phyloP scores from a whole-genome alignment of 2,329 filamentous ascomycete species.

The Aspergillus luchuensis region DNA sequence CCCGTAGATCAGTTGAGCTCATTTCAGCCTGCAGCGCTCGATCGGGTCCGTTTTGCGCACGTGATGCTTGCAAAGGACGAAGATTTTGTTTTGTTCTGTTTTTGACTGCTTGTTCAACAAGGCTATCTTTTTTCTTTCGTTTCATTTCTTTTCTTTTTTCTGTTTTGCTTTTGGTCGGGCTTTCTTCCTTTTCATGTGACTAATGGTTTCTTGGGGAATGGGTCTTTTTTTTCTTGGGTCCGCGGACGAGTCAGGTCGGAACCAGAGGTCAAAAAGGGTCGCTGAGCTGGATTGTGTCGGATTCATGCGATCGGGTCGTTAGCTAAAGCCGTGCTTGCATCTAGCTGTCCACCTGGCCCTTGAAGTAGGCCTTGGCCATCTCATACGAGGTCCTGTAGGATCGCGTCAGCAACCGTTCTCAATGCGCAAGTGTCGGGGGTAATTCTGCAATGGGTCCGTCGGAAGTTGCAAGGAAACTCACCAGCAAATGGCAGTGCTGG shows the following conservation, averaged over 20 bases:
- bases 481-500: constrained; percentile 99
- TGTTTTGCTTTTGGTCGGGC: not conserved
- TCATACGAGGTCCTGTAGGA: constrained; percentile 62
- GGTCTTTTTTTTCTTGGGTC: not conserved
- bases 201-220: not conserved
- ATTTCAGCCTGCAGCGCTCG: not conserved
- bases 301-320: constrained; percentile 20
- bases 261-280: constrained; percentile 4
- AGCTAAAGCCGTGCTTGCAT: constrained; percentile 1
- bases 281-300: constrained; percentile 9
- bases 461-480: constrained; percentile 44
- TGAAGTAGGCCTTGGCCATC: constrained; percentile 70
- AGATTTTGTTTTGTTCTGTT: not conserved
- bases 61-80: not conserved
- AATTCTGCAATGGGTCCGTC: not conserved
- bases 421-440: not conserved
- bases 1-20: not conserved
- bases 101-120: not conserved
- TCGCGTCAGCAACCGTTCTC: constrained; percentile 9
- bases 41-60: constrained; percentile 1
- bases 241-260: not conserved
- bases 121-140: not conserved
- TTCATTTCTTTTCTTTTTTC: not conserved
- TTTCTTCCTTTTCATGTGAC: constrained; percentile 4
- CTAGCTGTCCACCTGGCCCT: constrained; percentile 41